These are phyloP conservation scores for Cercophora scortea DNA, from an alignment of 495 filamentous ascomycete species.

Conservation along the genomic window DNA sequence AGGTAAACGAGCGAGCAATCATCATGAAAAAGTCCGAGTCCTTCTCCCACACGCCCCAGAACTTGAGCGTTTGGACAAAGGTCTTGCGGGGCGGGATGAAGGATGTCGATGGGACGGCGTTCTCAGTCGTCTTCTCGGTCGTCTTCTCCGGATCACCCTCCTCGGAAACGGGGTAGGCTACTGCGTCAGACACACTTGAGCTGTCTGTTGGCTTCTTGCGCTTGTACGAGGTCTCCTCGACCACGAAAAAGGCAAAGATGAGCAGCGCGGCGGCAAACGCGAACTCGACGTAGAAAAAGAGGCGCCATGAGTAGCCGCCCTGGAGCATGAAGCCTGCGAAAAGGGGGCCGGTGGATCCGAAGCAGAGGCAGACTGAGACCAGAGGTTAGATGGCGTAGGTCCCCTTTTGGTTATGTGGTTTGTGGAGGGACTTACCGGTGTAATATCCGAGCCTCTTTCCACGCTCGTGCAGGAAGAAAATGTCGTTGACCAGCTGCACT, in stretches of 20 bases:
- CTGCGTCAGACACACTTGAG: neutral
- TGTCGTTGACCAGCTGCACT: conserved; percentile 57
- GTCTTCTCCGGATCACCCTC: neutral
- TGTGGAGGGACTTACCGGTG: conserved; percentile 4
- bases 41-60: conserved; percentile 34
- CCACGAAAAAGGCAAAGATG: conserved; percentile 30
- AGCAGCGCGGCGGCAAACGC: conserved; percentile 45
- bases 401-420: too few relatives aligned
- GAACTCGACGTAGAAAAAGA: conserved; percentile 46
- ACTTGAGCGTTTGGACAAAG: conserved; percentile 34
- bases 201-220: conserved; percentile 1
- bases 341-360: conserved; percentile 26
- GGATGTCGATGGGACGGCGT: neutral
- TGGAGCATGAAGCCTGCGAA: conserved; percentile 32
- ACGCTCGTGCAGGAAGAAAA: conserved; percentile 60
- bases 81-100: conserved; percentile 28
- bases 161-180: conserved; percentile 8
- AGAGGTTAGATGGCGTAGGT: too few relatives aligned
- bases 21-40: conserved; percentile 38
- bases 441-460: conserved; percentile 60
- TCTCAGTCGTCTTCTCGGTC: neutral
- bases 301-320: conserved; percentile 24
- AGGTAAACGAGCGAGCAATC: conserved; percentile 44
- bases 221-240: conserved; percentile 49
- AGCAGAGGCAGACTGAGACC: conserved; percentile 15